Percentiles rank a stretch among this genome's conserved stretches.
Conservation (phyloP, 139 green algal species). For the Chlamydomonas sphaeroides region DNA sequence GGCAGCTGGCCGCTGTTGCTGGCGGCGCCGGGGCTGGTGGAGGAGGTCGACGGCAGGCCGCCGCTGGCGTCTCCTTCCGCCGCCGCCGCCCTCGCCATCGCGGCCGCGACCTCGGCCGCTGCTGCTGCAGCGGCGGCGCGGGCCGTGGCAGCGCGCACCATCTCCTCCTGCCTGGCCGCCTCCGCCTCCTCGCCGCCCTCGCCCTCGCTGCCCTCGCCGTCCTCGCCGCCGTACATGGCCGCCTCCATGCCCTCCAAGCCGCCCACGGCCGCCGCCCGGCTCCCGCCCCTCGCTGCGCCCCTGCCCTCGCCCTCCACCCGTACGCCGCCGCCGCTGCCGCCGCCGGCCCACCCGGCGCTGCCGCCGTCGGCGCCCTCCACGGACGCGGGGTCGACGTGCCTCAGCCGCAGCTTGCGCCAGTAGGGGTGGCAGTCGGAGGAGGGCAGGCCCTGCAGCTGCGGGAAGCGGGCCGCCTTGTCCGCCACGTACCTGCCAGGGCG, state of each 20-base stretch:
- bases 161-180: background rate
- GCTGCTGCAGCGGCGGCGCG: too few relatives aligned
- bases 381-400: background rate
- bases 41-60: too few relatives aligned
- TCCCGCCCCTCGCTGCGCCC: too few relatives aligned
- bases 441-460: slow-evolving; percentile 30
- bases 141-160: background rate
- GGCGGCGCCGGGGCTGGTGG: too few relatives aligned
- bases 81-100: background rate
- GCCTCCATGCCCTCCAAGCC: too few relatives aligned
- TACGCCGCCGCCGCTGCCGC: too few relatives aligned
- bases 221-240: background rate
- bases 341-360: too few relatives aligned
- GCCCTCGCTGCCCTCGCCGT: background rate
- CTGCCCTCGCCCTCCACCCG: too few relatives aligned
- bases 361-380: background rate
- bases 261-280: too few relatives aligned
- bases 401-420: slow-evolving; percentile 31
- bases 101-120: too few relatives aligned
- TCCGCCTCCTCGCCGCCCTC: background rate
- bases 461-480: slow-evolving; percentile 34
- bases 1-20: too few relatives aligned
- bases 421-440: slow-evolving; percentile 36
- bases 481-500: slow-evolving; percentile 11
- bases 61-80: too few relatives aligned